Base-by-base conservation (phyloP, 129 eudicot genomes). In the Scalesia atractyloides region DNA sequence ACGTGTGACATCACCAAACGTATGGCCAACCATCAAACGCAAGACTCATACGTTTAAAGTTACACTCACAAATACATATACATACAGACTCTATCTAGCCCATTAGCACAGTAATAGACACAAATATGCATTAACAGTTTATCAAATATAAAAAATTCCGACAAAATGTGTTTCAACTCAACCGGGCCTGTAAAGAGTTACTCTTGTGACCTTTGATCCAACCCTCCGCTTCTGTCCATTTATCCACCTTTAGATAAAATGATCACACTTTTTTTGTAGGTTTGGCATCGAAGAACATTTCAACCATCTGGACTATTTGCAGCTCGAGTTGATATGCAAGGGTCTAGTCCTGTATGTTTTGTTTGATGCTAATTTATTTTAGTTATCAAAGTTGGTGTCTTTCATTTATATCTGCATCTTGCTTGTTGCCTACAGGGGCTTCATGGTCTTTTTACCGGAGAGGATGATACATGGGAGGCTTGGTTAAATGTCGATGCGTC, bases 391-490 rank as follows among this genome's bases (percentile, higher is more conserved):
- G 26, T 5, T 20, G 66, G 44, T 39, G 9, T 64, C 46, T 26
- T 3, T 57, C 62, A 24, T 53, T 9, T 36, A 56, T 43, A 30
- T 5, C 8, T 51, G 12, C 52, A 44, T 53, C 64, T n/a, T 69
- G 79, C 15, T 67, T 64, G 10, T 54, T 74, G 24, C 59, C 61
- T 82, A 67, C 69, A 94, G 99, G 99, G 99, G 57, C 76, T 94
- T 46, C 91, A 90, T 90, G 97, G 96, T 41, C 96, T 94, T 73
- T 94, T 94, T 74, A 94, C 99, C 1, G 99, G 99, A 58, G 99
- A 94, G 68, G 99, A 94, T 88, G 87, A 86, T 62, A 90, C 99
- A n/a, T 94, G 99, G 99, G 99, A 94, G 79, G 96, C 97, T 37
- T 88, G 96, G 97, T 81, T 94, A 66, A 78, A 79, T 78, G 85